Percentiles rank a stretch among this genome's conserved stretches.
phyloP scores from a whole-genome alignment of 2,329 filamentous ascomycete genomes.

The Juglanconis oblonga region DNA sequence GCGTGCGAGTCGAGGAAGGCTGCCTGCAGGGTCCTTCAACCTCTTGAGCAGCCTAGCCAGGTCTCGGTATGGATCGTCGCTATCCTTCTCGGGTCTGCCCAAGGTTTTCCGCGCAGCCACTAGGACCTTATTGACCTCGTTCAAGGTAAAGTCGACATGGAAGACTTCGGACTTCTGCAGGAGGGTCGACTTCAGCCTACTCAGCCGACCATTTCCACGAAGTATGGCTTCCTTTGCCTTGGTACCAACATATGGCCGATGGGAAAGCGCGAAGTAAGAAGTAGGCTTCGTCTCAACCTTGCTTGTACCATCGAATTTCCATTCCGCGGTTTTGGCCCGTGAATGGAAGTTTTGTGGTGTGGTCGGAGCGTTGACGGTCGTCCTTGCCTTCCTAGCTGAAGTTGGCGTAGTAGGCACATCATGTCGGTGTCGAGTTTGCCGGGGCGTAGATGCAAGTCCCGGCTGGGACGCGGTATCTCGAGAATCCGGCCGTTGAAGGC shows the following conservation, averaged over 20 bases:
- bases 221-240: slow-evolving; percentile 20
- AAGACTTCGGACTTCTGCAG: slow-evolving; percentile 24
- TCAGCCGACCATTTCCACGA: slow-evolving; percentile 16
- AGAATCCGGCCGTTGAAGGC: background rate
- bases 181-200: slow-evolving; percentile 4
- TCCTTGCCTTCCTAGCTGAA: slow-evolving; percentile 25
- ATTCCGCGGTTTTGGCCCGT: slow-evolving; percentile 18
- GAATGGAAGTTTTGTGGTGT: slow-evolving; percentile 17
- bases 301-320: slow-evolving; percentile 15
- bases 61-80: slow-evolving; percentile 17
- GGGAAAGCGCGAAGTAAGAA: slow-evolving; percentile 8
- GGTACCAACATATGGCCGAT: slow-evolving; percentile 25
- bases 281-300: background rate
- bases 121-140: slow-evolving; percentile 31
- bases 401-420: slow-evolving; percentile 8
- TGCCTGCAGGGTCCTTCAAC: background rate
- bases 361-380: slow-evolving; percentile 1
- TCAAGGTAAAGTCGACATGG: slow-evolving; percentile 44
- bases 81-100: slow-evolving; percentile 10
- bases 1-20: background rate
- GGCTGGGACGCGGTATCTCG: background rate
- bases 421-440: background rate
- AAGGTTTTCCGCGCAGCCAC: slow-evolving; percentile 1
- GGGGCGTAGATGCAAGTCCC: background rate
- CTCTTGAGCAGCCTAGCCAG: slow-evolving; percentile 20